Percentiles rank a stretch among this genome's conserved stretches.
Conservation (phyloP, 805 yeast species). For the Kluyveromyces lactis region DNA sequence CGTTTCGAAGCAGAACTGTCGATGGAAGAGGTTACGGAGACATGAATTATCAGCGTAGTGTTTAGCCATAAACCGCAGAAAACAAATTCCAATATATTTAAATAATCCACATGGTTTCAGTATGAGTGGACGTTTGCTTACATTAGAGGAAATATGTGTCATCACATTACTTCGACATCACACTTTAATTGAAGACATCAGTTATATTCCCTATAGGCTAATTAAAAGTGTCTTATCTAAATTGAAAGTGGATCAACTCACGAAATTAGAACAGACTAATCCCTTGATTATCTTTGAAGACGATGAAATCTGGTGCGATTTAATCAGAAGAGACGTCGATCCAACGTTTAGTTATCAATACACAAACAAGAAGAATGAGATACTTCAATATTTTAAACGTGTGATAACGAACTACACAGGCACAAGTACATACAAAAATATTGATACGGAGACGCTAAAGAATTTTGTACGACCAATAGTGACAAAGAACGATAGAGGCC, state of each 20-base stretch:
- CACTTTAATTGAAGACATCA: slow-evolving; percentile 20
- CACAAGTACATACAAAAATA: slow-evolving; percentile 7
- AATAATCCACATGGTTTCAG: too few relatives aligned
- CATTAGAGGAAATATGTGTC: slow-evolving; percentile 17
- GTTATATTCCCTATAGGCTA: slow-evolving; percentile 28
- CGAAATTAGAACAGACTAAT: slow-evolving; percentile 26
- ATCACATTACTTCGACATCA: slow-evolving; percentile 20
- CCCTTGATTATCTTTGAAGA: slow-evolving; percentile 31
- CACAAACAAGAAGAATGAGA: slow-evolving; percentile 19
- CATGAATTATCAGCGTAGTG: too few relatives aligned
- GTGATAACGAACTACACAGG: slow-evolving; percentile 8
- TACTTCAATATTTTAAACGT: slow-evolving; percentile 12
- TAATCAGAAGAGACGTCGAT: slow-evolving; percentile 30
- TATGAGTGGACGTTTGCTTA: slow-evolving; percentile 9
- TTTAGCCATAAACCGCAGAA: too few relatives aligned
- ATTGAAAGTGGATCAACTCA: slow-evolving; percentile 26
- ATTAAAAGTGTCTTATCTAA: slow-evolving; percentile 23
- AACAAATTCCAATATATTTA: too few relatives aligned
- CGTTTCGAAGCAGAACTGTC: too few relatives aligned
- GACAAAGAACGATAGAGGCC: slow-evolving; percentile 14
- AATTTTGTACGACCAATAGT: slow-evolving; percentile 11
- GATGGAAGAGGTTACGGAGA: too few relatives aligned
- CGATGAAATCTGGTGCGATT: slow-evolving; percentile 29
- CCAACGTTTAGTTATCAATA: slow-evolving; percentile 27
- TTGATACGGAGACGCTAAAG: slow-evolving; percentile 13